These are phyloP conservation scores for Beauveria medogensis DNA, from an alignment of 2,329 filamentous ascomycete genomes.

Conservation along the genomic window DNA sequence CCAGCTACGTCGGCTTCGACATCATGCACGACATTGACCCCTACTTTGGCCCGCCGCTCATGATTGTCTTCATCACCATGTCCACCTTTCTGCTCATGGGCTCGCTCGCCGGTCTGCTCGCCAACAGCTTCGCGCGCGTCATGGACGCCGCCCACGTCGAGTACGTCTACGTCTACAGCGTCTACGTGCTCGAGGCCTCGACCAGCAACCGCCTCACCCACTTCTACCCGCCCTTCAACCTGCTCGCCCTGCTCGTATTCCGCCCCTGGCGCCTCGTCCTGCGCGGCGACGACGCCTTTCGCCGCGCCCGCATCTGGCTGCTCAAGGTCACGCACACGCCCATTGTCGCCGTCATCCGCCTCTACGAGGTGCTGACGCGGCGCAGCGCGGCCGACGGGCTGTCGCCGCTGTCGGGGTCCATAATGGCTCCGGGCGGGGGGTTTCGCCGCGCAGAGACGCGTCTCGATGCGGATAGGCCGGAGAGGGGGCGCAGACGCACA, in stretches of 20 bases:
- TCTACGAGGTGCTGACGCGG: slow-evolving; percentile 51
- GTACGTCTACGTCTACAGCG: slow-evolving; percentile 68
- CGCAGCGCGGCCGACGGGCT: slow-evolving; percentile 11
- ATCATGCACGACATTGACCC: slow-evolving; percentile 53
- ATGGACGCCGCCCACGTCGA: slow-evolving; percentile 62
- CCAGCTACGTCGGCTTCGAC: slow-evolving; percentile 66
- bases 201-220: slow-evolving; percentile 62
- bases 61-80: slow-evolving; percentile 68
- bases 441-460: background rate
- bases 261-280: slow-evolving; percentile 64
- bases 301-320: slow-evolving; percentile 52
- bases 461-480: background rate
- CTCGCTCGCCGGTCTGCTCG: slow-evolving; percentile 68
- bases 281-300: slow-evolving; percentile 54
- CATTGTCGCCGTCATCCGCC: slow-evolving; percentile 59
- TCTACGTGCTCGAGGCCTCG: slow-evolving; percentile 57
- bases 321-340: slow-evolving; percentile 58
- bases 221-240: slow-evolving; percentile 65
- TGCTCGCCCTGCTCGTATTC: slow-evolving; percentile 63
- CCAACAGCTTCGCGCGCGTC: slow-evolving; percentile 62
- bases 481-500: background rate
- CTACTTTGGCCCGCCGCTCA: slow-evolving; percentile 51
- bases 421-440: background rate
- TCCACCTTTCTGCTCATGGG: slow-evolving; percentile 74
- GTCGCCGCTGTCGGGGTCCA: background rate